These are phyloP conservation scores for Pseudogymnoascus sp. DNA, from an alignment of 2,329 filamentous ascomycete species.

Conservation along the genomic window DNA sequence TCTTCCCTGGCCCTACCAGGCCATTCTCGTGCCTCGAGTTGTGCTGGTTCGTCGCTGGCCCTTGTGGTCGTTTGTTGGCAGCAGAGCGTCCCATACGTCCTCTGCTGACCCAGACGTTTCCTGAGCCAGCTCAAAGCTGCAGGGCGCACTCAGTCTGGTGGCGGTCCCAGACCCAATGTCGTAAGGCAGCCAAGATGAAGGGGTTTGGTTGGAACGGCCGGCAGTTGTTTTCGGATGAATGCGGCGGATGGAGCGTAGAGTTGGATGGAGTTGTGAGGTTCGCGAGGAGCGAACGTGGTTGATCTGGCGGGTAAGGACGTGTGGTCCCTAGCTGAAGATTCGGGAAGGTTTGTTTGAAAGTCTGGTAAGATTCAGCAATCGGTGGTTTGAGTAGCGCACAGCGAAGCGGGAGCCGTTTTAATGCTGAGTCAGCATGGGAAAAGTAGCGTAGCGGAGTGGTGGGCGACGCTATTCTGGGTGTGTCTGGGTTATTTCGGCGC, in stretches of 20 bases:
- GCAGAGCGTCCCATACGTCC: constrained; percentile 31
- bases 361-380: constrained; percentile 2
- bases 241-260: neutral
- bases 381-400: constrained; percentile 7
- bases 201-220: neutral
- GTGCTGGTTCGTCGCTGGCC: constrained; percentile 55
- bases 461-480: constrained; percentile 2
- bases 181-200: constrained; percentile 3
- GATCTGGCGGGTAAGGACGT: neutral
- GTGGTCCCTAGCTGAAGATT: constrained; percentile 4
- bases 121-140: constrained; percentile 27
- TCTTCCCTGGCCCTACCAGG: constrained; percentile 70
- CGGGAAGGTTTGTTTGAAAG: neutral
- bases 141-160: constrained; percentile 7
- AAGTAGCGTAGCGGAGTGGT: constrained; percentile 2
- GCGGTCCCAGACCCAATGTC: constrained; percentile 7
- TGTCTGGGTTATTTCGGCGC: neutral
- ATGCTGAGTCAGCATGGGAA: constrained; percentile 2
- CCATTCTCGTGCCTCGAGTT: constrained; percentile 82
- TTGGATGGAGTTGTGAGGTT: neutral
- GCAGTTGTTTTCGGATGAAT: neutral
- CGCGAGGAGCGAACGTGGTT: neutral
- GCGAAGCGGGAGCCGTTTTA: constrained; percentile 1
- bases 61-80: constrained; percentile 30
- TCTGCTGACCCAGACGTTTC: constrained; percentile 30